phyloP scores from a whole-genome alignment of 768 basidiomycete genomes.

The Hericium coralloides region DNA sequence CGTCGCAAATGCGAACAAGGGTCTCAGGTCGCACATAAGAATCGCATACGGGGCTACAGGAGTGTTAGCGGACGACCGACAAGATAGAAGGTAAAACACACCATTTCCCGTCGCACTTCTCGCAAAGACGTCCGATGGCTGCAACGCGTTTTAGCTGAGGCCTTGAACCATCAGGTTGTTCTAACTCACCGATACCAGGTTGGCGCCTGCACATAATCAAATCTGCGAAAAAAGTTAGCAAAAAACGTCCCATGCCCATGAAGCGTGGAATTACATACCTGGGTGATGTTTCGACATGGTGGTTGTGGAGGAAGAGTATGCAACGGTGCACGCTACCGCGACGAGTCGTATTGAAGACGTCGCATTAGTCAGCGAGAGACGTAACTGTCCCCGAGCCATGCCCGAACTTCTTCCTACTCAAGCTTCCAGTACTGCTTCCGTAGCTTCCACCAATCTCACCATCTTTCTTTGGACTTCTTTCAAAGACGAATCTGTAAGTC shows the following conservation, averaged over 20 bases:
- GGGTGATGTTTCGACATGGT: not conserved
- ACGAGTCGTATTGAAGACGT: too few relatives aligned
- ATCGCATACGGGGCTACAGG: conserved; percentile 87
- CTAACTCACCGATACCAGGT: conserved; percentile 81
- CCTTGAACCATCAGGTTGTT: too few relatives aligned
- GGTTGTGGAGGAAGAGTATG: not conserved
- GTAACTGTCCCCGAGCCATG: too few relatives aligned
- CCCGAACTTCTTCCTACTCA: too few relatives aligned
- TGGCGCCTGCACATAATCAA: conserved; percentile 97
- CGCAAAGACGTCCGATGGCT: conserved; percentile 98
- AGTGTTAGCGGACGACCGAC: not conserved
- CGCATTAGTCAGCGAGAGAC: too few relatives aligned
- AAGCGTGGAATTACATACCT: not conserved
- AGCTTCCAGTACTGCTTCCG: too few relatives aligned
- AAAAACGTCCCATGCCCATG: not conserved
- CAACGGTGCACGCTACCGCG: not conserved
- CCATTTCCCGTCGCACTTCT: conserved; percentile 99
- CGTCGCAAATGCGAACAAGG: conserved; percentile 95
- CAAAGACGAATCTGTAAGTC: too few relatives aligned
- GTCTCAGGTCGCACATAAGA: conserved; percentile 99
- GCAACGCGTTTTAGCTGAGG: not conserved
- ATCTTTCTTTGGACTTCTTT: too few relatives aligned
- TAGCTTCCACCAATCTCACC: too few relatives aligned
- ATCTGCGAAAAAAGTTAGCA: conserved; percentile 45
- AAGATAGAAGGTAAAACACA: conserved; percentile 27